Conservation (phyloP, 176 grass and related monocot genomes). For the Avena eriantha region DNA sequence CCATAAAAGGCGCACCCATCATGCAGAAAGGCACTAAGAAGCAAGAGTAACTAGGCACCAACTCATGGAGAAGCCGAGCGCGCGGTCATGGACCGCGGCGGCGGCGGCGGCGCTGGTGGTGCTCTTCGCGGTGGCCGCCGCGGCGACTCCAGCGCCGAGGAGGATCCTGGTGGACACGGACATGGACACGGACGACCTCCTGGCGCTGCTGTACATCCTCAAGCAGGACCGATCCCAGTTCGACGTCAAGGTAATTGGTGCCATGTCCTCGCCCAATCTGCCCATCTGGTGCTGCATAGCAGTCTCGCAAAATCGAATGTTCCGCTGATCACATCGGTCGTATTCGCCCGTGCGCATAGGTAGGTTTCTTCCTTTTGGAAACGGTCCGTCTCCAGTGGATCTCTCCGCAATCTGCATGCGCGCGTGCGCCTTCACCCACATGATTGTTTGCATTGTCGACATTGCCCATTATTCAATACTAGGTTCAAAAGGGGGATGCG, state of each 20-base stretch:
- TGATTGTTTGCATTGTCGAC: constrained; percentile 23
- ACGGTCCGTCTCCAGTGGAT: neutral
- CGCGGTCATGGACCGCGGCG: neutral
- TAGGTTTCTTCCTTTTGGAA: neutral
- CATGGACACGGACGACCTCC: constrained; percentile 83
- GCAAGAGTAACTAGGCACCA: constrained; percentile 6
- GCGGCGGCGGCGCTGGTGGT: neutral
- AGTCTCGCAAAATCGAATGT: neutral
- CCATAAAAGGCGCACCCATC: constrained; percentile 46
- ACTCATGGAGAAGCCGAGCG: neutral
- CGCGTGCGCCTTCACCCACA: constrained; percentile 27
- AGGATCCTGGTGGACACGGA: constrained; percentile 89
- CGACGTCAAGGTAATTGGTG: neutral
- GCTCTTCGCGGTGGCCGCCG: neutral
- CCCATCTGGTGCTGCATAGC: neutral
- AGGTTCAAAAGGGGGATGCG: neutral
- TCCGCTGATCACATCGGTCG: constrained; percentile 1
- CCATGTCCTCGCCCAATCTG: neutral
- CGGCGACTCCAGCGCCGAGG: constrained; percentile 21
- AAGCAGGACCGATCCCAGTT: constrained; percentile 62
- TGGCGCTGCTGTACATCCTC: constrained; percentile 84
- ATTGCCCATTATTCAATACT: neutral
- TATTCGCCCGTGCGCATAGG: constrained; percentile 18
- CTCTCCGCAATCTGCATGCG: neutral
- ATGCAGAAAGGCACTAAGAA: neutral